Conservation (phyloP, 495 filamentous ascomycete genomes). For the Penicillium crystallinum region DNA sequence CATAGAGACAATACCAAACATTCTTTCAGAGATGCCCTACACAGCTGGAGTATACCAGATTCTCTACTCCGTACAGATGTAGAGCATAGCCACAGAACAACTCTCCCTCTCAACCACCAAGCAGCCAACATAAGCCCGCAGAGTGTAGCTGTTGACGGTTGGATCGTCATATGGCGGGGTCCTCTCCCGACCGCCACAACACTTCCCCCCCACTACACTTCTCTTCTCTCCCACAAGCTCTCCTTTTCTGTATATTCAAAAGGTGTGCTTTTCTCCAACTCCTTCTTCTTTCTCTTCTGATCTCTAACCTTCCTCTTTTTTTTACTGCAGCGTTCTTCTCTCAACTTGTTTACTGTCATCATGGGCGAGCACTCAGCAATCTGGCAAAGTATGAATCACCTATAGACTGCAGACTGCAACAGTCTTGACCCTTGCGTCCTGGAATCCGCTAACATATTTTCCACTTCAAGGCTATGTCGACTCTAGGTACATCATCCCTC, state of each 20-base stretch:
- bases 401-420: slow-evolving; percentile 3
- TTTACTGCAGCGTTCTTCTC: slow-evolving; percentile 23
- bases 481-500: slow-evolving; percentile 48
- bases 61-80: background rate
- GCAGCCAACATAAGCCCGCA: no score
- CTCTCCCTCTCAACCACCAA: no score
- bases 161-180: slow-evolving; percentile 19
- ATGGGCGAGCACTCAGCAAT: slow-evolving; percentile 40
- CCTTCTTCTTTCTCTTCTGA: slow-evolving; percentile 10
- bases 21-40: background rate
- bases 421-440: slow-evolving; percentile 4
- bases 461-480: slow-evolving; percentile 54
- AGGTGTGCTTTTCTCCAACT: background rate
- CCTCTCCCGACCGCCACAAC: slow-evolving; percentile 30
- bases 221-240: slow-evolving; percentile 23
- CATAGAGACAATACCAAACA: background rate
- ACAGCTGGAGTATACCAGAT: no score
- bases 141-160: background rate
- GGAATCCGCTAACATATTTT: slow-evolving; percentile 17
- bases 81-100: background rate
- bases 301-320: slow-evolving; percentile 19
- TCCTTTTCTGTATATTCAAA: slow-evolving; percentile 10
- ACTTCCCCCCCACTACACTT: slow-evolving; percentile 24
- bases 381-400: slow-evolving; percentile 52
- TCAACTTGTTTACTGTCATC: slow-evolving; percentile 19